Evolutionary conservation across 2,329 filamentous ascomycete species (phyloP), one percentile per base, ranked within the genome.

Genomic region (Neurospora sp.): DNA sequence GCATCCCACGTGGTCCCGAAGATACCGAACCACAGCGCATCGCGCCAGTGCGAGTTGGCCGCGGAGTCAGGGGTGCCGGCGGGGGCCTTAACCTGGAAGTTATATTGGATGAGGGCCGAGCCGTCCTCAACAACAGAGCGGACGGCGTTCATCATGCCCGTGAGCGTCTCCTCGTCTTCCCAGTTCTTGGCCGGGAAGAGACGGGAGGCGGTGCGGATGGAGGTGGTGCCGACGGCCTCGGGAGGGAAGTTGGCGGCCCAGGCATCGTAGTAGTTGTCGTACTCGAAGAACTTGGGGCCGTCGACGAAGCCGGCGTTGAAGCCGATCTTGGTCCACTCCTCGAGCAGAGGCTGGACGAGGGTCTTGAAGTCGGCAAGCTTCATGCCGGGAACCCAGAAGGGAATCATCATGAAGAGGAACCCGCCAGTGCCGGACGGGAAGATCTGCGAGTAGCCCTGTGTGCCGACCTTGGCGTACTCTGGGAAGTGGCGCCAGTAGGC

Each of bases 11-110:
- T n/a, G 4, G 73, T 68, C 8, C 73, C 78, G 40, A 78, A 74
- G 70, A 82, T 81, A 39, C 75, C 77, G 73, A 79, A 81, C 72
- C 82, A 74, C 0, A 78, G 75, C 2, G 82, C 79, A 6, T 79
- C 77, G 57, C 85, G 79, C 84, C 84, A 86, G 1, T 83, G 84
- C 4, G 84, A 82, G 73, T 83, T 83, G 46, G 85, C 78, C 6
- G 82, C 80, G 15, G 81, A 83, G 67, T 80, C 78, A 1, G 79
- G 78, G 40, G 80, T 75, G 15, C 65, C 73, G 39, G 62, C 62
- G 6, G 72, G 72, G 38, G 77, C 76, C 0, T 74, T 76, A 2
- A 75, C 74, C 1, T 77, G 77, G 68, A 83, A 80, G 41, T 80
- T 79, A 69, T 83, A 81, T 2, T 77, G 80, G 38, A 82, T 78